A percentile compares a stretch with the other conserved stretches of the same genome.
phyloP scores from a whole-genome alignment of 805 yeast species.

The Metschnikowia reukaufii region DNA sequence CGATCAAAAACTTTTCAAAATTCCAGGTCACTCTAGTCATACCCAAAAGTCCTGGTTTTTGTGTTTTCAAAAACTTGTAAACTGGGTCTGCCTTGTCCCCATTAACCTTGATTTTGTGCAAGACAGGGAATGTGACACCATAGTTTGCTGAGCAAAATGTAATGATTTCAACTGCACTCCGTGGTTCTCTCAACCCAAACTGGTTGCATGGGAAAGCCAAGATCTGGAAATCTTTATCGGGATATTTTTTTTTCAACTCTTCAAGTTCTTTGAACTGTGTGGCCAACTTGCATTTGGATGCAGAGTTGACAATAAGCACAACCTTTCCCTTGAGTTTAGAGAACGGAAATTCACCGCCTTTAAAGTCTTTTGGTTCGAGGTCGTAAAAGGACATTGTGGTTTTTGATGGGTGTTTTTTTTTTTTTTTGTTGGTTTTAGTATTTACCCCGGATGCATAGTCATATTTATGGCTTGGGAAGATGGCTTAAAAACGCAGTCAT shows the following conservation, averaged over 20 bases:
- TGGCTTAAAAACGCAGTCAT: too few species aligned
- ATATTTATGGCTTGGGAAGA: not conserved
- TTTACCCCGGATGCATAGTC: not conserved
- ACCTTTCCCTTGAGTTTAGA: slow-evolving; percentile 68
- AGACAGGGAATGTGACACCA: slow-evolving; percentile 87
- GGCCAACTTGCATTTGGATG: slow-evolving; percentile 60
- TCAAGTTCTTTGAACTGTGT: slow-evolving; percentile 42
- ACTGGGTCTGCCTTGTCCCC: not conserved
- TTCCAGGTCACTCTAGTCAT: slow-evolving; percentile 43
- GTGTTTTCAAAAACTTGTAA: slow-evolving; percentile 61
- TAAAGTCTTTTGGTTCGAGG: slow-evolving; percentile 57
- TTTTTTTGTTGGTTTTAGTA: too few species aligned
- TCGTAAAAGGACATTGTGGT: slow-evolving; percentile 50
- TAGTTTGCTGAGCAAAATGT: slow-evolving; percentile 72
- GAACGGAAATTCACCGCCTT: slow-evolving; percentile 59
- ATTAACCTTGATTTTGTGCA: slow-evolving; percentile 64
- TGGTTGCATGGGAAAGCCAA: slow-evolving; percentile 46
- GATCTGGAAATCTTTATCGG: slow-evolving; percentile 32
- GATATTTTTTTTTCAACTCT: slow-evolving; percentile 38
- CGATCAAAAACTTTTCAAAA: slow-evolving; percentile 42
- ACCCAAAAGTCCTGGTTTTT: slow-evolving; percentile 47
- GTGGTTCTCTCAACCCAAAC: slow-evolving; percentile 42
- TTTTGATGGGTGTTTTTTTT: not conserved
- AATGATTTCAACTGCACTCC: slow-evolving; percentile 55
- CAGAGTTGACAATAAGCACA: slow-evolving; percentile 80